Percentiles rank a stretch among this genome's conserved stretches.
These are phyloP conservation scores for Neurospora sp. DNA, from an alignment of 495 filamentous ascomycete genomes.

Conservation along the genomic window DNA sequence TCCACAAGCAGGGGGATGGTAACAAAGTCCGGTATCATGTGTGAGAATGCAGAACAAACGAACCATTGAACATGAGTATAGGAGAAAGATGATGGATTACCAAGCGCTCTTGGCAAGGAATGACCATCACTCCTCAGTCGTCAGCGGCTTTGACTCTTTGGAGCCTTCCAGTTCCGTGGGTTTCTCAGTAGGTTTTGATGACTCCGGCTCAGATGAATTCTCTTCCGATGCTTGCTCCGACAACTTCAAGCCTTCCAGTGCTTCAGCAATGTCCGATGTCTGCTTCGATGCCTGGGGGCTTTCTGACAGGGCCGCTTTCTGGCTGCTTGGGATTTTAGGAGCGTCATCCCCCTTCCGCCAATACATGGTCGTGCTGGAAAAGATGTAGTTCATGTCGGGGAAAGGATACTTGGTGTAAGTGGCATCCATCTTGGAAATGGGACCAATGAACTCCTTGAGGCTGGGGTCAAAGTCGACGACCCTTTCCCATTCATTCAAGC, in stretches of 20 bases:
- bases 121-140: background rate
- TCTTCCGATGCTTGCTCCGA: background rate
- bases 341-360: constrained; percentile 10
- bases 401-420: constrained; percentile 24
- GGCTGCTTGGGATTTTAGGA: background rate
- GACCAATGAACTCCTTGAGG: background rate
- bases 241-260: background rate
- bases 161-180: background rate
- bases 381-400: constrained; percentile 29
- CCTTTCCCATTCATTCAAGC: constrained; percentile 28
- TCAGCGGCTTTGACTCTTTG: background rate
- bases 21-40: background rate
- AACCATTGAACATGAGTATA: background rate
- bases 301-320: background rate
- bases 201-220: background rate
- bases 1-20: background rate
- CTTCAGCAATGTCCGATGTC: background rate
- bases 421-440: constrained; percentile 20
- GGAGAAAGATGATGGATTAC: background rate
- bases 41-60: background rate
- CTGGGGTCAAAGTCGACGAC: constrained; percentile 12
- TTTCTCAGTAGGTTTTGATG: background rate
- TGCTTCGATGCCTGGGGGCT: background rate
- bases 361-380: constrained; percentile 31
- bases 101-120: background rate